Base-by-base conservation (phyloP, 495 filamentous ascomycete species). In the Astrocystis sublimbata region DNA sequence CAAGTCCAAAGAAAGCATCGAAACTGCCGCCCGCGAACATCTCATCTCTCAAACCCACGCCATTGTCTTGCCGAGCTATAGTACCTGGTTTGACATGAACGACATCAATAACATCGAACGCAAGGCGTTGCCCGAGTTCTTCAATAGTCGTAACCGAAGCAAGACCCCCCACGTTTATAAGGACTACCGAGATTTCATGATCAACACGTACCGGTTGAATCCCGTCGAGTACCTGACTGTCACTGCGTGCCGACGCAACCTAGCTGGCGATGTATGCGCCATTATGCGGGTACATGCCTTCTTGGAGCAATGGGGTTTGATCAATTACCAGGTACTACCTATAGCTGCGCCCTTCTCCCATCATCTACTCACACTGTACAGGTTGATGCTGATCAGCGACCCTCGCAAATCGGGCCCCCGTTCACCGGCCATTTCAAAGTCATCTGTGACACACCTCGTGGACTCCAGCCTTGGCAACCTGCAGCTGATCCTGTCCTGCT, bases 161-260 rank as follows among this genome's bases (percentile, higher is more conserved):
- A 98, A 98, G 79, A 98, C 94, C 0, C 87, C 90, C 4, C 88
- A 92, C n/a, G 90, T 97, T 15, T 98, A 98, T 76, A 97, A 97
- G 76, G 94, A 98, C 71, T 98, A 98, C 75, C 88, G 94, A 62
- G 93, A 98, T 70, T 98, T 98, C 75, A 98, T 98, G 94, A 93
- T 98, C 75, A 98, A 98, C 73, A 96, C 94, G 17, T 98, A 98
- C 75, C 86, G 94, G 21, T 77, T 98, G 50, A 98, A 97, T 72
- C 94, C 94, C 3, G 83, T 91, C 26, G 94, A 98, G 75, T 98
- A 98, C 70, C 82, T 98, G 41, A 98, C 96, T 15, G 92, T 98
- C 56, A 98, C 94, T 9, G 94, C 94, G n/a, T 98, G 94, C 72
- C 81, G 94, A 63, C 86, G 94, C 57, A 98, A 98, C 73, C 81